Base-by-base conservation (phyloP, 2,329 filamentous ascomycete genomes). In the Septoria petroselini region DNA sequence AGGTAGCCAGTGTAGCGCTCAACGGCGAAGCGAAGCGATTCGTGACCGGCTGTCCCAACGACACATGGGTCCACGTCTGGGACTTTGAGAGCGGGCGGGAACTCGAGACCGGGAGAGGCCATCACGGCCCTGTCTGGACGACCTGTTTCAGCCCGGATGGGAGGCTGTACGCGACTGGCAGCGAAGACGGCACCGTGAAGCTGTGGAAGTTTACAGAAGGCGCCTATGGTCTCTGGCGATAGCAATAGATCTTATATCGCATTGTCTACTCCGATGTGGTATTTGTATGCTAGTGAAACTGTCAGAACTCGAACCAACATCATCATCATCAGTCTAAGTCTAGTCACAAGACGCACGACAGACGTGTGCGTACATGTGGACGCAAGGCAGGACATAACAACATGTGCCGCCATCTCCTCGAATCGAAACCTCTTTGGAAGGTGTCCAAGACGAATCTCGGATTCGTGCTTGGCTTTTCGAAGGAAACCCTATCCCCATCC, bases 41-140 rank as follows among this genome's bases (percentile, higher is more conserved):
- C 62, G 86, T 97, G 8, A 94, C 94, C 14, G 93, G 93, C 53
- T 89, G 91, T 67, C 86, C 88, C 55, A 86, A 85, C 31, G 91
- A 95, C 65, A 97, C 93, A 0, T 98, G 91, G 91, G 91, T 93
- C n/a, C 84, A 88, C 53, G 86, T 97, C 4, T 94, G 95, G 73
- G 83, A 90, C 63, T 91, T 90, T 71, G 89, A 96, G 52, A 84
- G 85, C 41, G 86, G 86, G 61, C 78, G 80, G 58, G 90, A 95
- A 69, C 74, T 96, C 35, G 93, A 97, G 68, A 85, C 91, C 9
- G 88, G 95, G 73, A 96, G 96, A 71, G 93, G 93, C 18, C 93
- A 98, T 62, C 93, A 98, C 65, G 93, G 93, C 1, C 91, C 91
- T 1, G 93, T 98, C 55, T 98, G 93, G 93, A 95, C 90, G 4